phyloP scores from a whole-genome alignment of 257 asterid species.

The Datura wrightii region DNA sequence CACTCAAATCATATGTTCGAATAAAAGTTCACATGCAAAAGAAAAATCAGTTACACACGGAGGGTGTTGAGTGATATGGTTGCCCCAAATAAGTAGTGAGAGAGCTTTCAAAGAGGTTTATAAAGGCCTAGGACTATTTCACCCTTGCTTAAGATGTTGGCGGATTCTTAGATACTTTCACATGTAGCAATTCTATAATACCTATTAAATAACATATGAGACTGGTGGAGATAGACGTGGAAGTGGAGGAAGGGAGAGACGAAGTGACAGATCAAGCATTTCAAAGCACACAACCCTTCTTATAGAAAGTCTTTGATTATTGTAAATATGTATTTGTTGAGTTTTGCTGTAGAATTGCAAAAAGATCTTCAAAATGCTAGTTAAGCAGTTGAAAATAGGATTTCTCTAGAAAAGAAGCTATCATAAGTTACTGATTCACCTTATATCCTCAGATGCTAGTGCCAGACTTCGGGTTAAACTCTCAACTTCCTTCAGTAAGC shows the following conservation, averaged over 20 bases:
- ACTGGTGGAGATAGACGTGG: background rate
- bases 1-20: background rate
- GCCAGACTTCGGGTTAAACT: constrained; percentile 87
- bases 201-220: background rate
- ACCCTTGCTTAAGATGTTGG: background rate
- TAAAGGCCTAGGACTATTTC: background rate
- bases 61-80: background rate
- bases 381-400: constrained; percentile 5
- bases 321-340: background rate
- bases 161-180: background rate
- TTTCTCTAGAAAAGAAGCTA: constrained; percentile 10
- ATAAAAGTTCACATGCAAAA: background rate
- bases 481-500: constrained; percentile 89
- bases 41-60: background rate
- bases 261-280: constrained; percentile 7
- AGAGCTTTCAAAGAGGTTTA: background rate
- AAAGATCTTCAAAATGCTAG: background rate
- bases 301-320: background rate
- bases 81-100: background rate
- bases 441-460: constrained; percentile 85
- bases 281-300: background rate
- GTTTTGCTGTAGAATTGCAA: background rate
- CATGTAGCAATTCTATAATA: background rate
- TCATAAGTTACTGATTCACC: constrained; percentile 46
- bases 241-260: background rate